phyloP scores from a whole-genome alignment of 1,284 basidiomycete species.

The Ganoderma multipileum region DNA sequence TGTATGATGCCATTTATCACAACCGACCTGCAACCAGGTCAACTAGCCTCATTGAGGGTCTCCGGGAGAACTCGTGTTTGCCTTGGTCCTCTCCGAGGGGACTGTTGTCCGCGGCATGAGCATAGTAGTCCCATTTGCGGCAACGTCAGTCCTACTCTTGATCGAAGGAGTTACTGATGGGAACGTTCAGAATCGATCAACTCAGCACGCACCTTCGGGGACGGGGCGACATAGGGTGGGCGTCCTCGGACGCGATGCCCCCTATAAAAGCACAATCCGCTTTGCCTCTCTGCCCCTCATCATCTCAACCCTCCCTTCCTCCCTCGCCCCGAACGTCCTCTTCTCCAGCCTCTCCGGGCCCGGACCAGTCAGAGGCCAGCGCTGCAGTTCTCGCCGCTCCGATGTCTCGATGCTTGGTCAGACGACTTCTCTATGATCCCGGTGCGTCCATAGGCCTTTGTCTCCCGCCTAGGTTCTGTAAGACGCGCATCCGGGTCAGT shows the following conservation, averaged over 20 bases:
- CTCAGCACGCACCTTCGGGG: background rate
- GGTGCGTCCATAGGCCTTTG: background rate
- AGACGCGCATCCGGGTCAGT: background rate
- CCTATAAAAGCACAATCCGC: background rate
- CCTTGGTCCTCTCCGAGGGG: background rate
- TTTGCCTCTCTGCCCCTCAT: background rate
- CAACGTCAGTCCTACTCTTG: background rate
- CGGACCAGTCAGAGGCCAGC: background rate
- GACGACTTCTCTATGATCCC: background rate
- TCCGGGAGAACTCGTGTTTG: constrained; percentile 6
- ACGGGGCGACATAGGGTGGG: background rate
- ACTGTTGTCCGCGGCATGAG: background rate
- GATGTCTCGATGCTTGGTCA: background rate
- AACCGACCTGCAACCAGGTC: background rate
- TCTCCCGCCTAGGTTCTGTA: background rate
- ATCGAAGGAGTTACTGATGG: constrained; percentile 1
- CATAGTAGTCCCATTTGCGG: background rate
- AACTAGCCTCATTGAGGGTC: constrained; percentile 1
- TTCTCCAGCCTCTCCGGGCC: background rate
- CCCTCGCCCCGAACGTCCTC: background rate
- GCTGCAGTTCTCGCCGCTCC: background rate
- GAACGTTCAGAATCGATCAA: constrained; percentile 1
- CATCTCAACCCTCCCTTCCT: background rate
- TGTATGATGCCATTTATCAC: background rate
- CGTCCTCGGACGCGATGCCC: background rate